Evolutionary conservation across 306 rosid species (phyloP).

Genomic region (Begonia peltatifolia): DNA sequence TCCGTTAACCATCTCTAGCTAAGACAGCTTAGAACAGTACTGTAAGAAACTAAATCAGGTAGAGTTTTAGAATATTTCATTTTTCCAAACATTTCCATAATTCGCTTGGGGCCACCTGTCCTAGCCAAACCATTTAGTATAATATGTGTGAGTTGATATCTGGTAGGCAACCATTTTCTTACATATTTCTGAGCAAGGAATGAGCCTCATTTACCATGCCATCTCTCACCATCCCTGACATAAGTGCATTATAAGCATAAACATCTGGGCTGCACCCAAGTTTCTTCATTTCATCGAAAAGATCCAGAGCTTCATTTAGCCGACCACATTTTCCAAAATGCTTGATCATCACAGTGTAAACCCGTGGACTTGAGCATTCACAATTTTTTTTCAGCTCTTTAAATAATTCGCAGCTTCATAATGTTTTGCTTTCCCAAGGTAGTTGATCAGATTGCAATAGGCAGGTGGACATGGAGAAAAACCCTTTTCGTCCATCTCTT

Average conservation of each 20-base stretch:
- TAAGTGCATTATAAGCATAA: constrained; percentile 86
- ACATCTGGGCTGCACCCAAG: constrained; percentile 75
- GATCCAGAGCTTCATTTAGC: constrained; percentile 50
- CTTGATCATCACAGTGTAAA: constrained; percentile 93
- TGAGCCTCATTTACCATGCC: constrained; percentile 64
- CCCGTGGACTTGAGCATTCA: constrained; percentile 77
- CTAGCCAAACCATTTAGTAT: constrained; percentile 67
- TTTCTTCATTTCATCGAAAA: constrained; percentile 68
- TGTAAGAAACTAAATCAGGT: constrained; percentile 80
- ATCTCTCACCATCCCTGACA: constrained; percentile 83
- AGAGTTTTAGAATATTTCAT: constrained; percentile 43
- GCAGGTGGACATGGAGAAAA: constrained; percentile 96
- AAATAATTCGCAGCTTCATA: constrained; percentile 84
- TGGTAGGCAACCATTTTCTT: constrained; percentile 60
- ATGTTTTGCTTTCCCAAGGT: constrained; percentile 80
- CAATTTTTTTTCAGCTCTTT: constrained; percentile 84
- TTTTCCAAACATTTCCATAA: constrained; percentile 56
- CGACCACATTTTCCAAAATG: constrained; percentile 85
- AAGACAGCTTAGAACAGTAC: constrained; percentile 66
- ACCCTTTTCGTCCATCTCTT: constrained; percentile 85
- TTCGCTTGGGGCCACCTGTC: constrained; percentile 62
- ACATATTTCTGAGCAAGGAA: constrained; percentile 60
- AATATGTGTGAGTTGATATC: constrained; percentile 72
- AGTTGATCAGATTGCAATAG: constrained; percentile 84
- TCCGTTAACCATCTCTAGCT: too few relatives aligned